Conservation (phyloP, 1,139 yeast genomes). For the Suhomyces maxii region DNA sequence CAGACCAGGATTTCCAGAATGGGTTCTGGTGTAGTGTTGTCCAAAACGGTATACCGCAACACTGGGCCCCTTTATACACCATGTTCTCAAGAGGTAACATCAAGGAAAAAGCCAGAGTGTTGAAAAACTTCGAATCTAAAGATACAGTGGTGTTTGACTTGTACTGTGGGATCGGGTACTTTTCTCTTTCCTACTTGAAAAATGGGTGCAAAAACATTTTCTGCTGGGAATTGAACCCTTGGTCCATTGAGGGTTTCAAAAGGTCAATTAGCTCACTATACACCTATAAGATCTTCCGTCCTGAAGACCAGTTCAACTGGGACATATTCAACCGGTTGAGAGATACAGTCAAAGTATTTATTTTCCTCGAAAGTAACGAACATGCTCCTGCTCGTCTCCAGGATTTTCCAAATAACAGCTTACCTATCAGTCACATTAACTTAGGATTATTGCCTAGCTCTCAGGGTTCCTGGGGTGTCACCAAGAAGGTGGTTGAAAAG, state of each 20-base stretch:
- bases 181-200: conserved; percentile 66
- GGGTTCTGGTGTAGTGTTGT: conserved; percentile 73
- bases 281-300: conserved; percentile 32
- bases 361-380: conserved; percentile 67
- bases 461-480: conserved; percentile 56
- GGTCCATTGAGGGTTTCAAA: conserved; percentile 74
- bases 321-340: conserved; percentile 11
- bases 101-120: conserved; percentile 72
- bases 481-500: conserved; percentile 25
- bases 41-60: conserved; percentile 76
- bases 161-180: conserved; percentile 87
- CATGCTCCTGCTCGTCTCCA: conserved; percentile 43
- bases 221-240: conserved; percentile 86
- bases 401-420: conserved; percentile 16
- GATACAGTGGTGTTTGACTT: conserved; percentile 59
- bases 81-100: conserved; percentile 92
- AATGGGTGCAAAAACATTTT: conserved; percentile 53
- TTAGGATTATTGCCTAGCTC: conserved; percentile 78
- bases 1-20: conserved; percentile 37
- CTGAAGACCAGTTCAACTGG: conserved; percentile 28
- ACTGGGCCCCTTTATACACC: conserved; percentile 83
- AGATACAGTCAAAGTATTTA: conserved; percentile 23
- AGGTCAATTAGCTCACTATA: conserved; percentile 57
- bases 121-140: conserved; percentile 30
- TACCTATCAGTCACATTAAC: conserved; percentile 61